A percentile compares a stretch with the other conserved stretches of the same genome.
Conservation (phyloP, 2,329 filamentous ascomycete species). For the Daldinia sp. region DNA sequence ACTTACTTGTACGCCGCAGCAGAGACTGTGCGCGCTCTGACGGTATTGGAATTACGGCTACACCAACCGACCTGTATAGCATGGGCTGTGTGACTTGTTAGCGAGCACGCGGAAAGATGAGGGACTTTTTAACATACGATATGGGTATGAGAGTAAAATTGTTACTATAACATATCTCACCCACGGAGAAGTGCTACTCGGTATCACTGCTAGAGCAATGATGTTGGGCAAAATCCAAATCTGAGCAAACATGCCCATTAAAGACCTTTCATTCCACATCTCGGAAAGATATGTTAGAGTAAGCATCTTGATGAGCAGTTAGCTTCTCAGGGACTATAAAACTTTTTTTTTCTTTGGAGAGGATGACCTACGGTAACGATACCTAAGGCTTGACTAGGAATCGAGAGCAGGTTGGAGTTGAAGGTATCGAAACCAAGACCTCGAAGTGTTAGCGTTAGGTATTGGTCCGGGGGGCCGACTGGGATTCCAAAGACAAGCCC, state of each 20-base stretch:
- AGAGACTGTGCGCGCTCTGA: slow-evolving; percentile 55
- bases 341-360: not conserved
- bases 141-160: slow-evolving; percentile 52
- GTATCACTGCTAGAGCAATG: slow-evolving; percentile 50
- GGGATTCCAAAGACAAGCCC: slow-evolving; percentile 62
- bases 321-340: not conserved
- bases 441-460: slow-evolving; percentile 62
- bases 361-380: slow-evolving; percentile 32
- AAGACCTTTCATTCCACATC: slow-evolving; percentile 48
- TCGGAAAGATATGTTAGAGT: slow-evolving; percentile 52
- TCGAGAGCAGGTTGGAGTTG: slow-evolving; percentile 62
- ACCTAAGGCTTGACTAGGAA: slow-evolving; percentile 54
- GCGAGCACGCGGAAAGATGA: not conserved
- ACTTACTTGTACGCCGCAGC: slow-evolving; percentile 55
- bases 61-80: slow-evolving; percentile 56
- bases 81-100: slow-evolving; percentile 46
- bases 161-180: slow-evolving; percentile 51
- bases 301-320: slow-evolving; percentile 34
- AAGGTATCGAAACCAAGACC: slow-evolving; percentile 62
- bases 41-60: slow-evolving; percentile 54
- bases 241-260: slow-evolving; percentile 51
- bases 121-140: slow-evolving; percentile 38
- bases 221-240: slow-evolving; percentile 54
- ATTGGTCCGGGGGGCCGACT: slow-evolving; percentile 55
- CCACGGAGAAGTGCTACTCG: slow-evolving; percentile 49